Percentiles rank a stretch among this genome's conserved stretches.
Evolutionary conservation across 1,284 basidiomycete species (phyloP).

Genomic region (Agaricales sp.): DNA sequence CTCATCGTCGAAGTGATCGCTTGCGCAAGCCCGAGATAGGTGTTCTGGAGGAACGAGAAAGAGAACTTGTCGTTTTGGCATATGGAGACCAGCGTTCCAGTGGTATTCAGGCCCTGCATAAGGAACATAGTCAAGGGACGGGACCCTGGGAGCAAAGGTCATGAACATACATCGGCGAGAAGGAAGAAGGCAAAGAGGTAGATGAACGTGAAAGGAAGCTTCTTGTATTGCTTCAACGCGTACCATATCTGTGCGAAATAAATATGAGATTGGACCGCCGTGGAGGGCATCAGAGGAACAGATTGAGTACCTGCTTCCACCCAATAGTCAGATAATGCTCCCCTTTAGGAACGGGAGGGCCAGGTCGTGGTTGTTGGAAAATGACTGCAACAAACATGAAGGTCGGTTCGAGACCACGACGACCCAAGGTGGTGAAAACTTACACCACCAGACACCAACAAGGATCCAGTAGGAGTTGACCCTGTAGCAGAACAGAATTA

Average conservation of each 20-base stretch:
- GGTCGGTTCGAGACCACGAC: too few species aligned
- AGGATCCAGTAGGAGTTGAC: slow-evolving; percentile 70
- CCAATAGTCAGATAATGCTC: slow-evolving; percentile 66
- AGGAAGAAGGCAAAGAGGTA: slow-evolving; percentile 72
- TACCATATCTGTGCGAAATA: slow-evolving; percentile 45
- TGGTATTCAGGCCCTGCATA: slow-evolving; percentile 64
- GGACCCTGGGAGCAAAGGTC: slow-evolving; percentile 1
- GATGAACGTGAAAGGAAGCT: slow-evolving; percentile 66
- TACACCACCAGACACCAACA: slow-evolving; percentile 76
- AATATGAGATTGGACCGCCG: too few species aligned
- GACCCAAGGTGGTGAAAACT: slow-evolving; percentile 21
- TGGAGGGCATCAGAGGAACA: neutral
- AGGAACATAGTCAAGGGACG: neutral
- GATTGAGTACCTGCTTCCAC: slow-evolving; percentile 59
- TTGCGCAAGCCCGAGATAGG: slow-evolving; percentile 67
- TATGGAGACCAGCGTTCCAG: slow-evolving; percentile 64
- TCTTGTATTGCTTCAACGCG: slow-evolving; percentile 58
- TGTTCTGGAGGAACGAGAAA: slow-evolving; percentile 61
- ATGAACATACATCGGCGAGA: slow-evolving; percentile 53
- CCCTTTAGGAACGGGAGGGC: slow-evolving; percentile 63
- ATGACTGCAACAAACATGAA: slow-evolving; percentile 36
- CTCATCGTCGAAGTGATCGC: slow-evolving; percentile 63
- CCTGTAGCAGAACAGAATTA: slow-evolving; percentile 30
- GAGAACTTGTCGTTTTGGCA: slow-evolving; percentile 76
- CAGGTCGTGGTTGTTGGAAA: slow-evolving; percentile 66